Base-by-base conservation (phyloP, 106 monocot species). In the Dioscorea zingiberensis region DNA sequence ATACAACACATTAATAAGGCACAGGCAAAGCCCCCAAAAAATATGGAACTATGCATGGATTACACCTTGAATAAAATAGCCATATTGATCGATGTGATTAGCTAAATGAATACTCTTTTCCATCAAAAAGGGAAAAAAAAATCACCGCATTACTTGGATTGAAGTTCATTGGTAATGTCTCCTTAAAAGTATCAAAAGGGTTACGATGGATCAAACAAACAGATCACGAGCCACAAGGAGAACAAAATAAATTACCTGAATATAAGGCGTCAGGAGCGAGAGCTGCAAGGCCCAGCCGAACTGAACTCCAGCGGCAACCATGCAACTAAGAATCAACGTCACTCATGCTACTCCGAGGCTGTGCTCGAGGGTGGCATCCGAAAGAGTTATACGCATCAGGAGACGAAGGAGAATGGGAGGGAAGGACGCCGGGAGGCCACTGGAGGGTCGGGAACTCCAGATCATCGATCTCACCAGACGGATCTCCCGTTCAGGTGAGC, bases 251-350 rank as follows among this genome's bases (percentile, higher is more conserved):
- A n/a, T n/a, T n/a, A n/a, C 94, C 84, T 91, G 94, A 67, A 95
- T 87, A 55, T 95, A 95, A 0, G 95, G 95, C 23, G 95, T 95
- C 72, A 95, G 54, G 13, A 95, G 91, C 21, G 95, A 95, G 1
- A 95, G 83, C 70, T 95, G 95, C 70, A 95, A 66, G 13, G 95
- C 95, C 95, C 95, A 95, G 1, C 95, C 95, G 64, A 95, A 95
- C 77, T 95, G 95, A 2, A 95, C 91, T 3, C 95, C 95, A 21
- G 95, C 95, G 18, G 80, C 94, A 27, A 94, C 78, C 85, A 80
- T 94, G 47, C 70, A 87, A 6, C 84, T 80, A 17, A 91, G 84
- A 47, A 87, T 55, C 71, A 94, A 64, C 77, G 73, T 91, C 84
- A 62, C 83, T n/a, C 68, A 69, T 60, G 65, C 80, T 81, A 49